Base-by-base conservation (phyloP, 2,329 filamentous ascomycete genomes). In the Exophiala alcalophila region DNA sequence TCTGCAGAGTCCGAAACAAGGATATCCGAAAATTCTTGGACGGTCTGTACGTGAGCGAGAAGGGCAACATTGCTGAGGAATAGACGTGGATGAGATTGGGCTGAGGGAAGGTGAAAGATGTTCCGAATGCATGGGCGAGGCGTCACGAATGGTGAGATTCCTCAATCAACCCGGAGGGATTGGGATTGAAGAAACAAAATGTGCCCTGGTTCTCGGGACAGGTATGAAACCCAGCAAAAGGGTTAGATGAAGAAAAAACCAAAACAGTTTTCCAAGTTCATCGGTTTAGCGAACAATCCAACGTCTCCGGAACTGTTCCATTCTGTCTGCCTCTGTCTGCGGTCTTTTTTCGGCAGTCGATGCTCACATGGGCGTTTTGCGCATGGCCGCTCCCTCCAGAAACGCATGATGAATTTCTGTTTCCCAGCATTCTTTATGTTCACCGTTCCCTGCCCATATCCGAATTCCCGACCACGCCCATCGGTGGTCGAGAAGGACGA, bases 1-100 rank as follows among this genome's bases (percentile, higher is more conserved):
- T 92, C 76, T 98, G 92, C 89, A 83, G 83, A 76, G 92, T 98
- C 74, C 84, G 89, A 73, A 98, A 98, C 87, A 98, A 98, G 89
- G 92, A 98, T 95, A 98, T 98, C 80, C 89, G 94, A 78, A 96
- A 96, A 87, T 98, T 98, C 86, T 83, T 98, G 81, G 94, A 98
- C 78, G 92, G 92, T 83, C 81, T 98, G 73, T 98, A 98, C 80
- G 92, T 98, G 67, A 96, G 90, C 69, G 92, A 98, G 86, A 86
- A 88, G 79, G 85, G 86, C 74, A 95, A 97, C 84, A 83, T 98
- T 65, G 77, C 80, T 61, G 84, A 88, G 57, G 67, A 70, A 44
- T 71, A 55, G 48, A 54, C 19, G 42, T 24, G 28, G 15, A 35
- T 11, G 5, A 12, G 10, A 14, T 5, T 40, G 10, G 31, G 15